These are phyloP conservation scores for Skeletonema tropicum DNA, from an alignment of 108 stramenopile species.

Conservation along the genomic window DNA sequence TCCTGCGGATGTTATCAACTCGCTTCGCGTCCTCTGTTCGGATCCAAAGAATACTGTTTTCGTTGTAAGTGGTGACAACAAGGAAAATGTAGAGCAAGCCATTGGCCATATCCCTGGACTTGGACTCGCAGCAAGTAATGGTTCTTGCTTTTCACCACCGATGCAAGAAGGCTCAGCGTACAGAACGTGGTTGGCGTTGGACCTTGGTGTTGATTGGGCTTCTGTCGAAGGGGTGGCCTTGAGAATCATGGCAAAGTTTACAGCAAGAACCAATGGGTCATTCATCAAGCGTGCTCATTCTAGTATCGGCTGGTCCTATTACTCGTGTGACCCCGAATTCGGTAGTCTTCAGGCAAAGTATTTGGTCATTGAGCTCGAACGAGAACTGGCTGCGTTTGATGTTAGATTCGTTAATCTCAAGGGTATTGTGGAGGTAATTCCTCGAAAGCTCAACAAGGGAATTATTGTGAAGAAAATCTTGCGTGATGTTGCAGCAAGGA, in stretches of 20 bases:
- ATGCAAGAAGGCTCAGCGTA: slow-evolving; percentile 8
- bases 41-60: slow-evolving; percentile 65
- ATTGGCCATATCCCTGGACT: slow-evolving; percentile 50
- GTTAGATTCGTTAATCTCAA: slow-evolving; percentile 56
- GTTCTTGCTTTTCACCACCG: slow-evolving; percentile 55
- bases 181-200: slow-evolving; percentile 41
- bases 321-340: slow-evolving; percentile 82
- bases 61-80: slow-evolving; percentile 54
- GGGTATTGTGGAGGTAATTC: slow-evolving; percentile 51
- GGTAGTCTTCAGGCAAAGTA: slow-evolving; percentile 70
- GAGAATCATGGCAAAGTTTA: slow-evolving; percentile 61
- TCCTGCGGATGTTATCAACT: slow-evolving; percentile 43
- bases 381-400: slow-evolving; percentile 59
- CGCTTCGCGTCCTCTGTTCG: slow-evolving; percentile 41
- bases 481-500: slow-evolving; percentile 24
- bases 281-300: slow-evolving; percentile 46
- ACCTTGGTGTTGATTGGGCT: slow-evolving; percentile 67
- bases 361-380: slow-evolving; percentile 64
- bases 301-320: slow-evolving; percentile 76
- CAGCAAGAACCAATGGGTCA: slow-evolving; percentile 63
- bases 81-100: slow-evolving; percentile 44
- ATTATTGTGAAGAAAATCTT: slow-evolving; percentile 48
- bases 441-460: slow-evolving; percentile 45
- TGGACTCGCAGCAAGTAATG: slow-evolving; percentile 65
- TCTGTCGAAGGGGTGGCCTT: slow-evolving; percentile 32